Conservation (phyloP, 2,329 filamentous ascomycete genomes). For the Phyllosticta paracitricarpa region DNA sequence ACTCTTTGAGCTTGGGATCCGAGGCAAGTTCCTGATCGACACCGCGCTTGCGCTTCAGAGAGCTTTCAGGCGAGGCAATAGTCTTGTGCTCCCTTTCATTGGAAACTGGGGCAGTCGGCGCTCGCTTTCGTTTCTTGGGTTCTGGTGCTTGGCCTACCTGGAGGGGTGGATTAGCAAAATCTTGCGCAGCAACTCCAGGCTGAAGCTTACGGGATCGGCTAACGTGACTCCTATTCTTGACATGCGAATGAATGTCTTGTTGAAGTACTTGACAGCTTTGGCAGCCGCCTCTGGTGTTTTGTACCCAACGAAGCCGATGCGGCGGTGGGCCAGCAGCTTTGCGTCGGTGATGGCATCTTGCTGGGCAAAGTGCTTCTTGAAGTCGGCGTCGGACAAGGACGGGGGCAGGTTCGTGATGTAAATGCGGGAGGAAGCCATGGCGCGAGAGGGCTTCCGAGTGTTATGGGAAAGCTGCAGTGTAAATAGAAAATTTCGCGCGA, state of each 20-base stretch:
- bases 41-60: conserved; percentile 60
- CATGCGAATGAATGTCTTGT: conserved; percentile 91
- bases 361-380: conserved; percentile 78
- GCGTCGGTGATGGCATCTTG: conserved; percentile 76
- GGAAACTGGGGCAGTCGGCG: not conserved
- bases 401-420: conserved; percentile 70
- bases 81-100: conserved; percentile 15
- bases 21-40: conserved; percentile 41
- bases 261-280: conserved; percentile 86
- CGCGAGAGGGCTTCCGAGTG: not conserved
- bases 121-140: conserved; percentile 2
- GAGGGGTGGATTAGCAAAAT: not conserved
- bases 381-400: conserved; percentile 71
- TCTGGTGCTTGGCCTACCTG: conserved; percentile 9
- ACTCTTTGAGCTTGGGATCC: conserved; percentile 79
- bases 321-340: conserved; percentile 78
- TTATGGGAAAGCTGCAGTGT: not conserved
- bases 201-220: conserved; percentile 60
- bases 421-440: conserved; percentile 66
- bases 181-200: not conserved
- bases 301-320: conserved; percentile 94
- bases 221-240: conserved; percentile 86
- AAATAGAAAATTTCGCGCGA: conserved; percentile 5
- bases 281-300: conserved; percentile 70
- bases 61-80: not conserved